Conservation (phyloP, 1,139 yeast genomes). For the Pichia sp. region DNA sequence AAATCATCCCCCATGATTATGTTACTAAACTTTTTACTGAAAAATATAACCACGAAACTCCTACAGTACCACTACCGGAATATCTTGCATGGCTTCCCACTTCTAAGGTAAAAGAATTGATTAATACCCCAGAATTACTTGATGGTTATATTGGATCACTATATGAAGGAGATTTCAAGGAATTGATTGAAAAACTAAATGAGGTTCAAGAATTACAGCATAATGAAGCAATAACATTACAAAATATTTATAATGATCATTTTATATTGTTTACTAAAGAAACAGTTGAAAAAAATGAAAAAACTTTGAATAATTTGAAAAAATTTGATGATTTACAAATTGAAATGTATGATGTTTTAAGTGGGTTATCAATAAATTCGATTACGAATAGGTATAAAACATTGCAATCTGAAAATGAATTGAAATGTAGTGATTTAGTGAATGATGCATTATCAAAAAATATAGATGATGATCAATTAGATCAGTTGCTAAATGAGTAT, state of each 20-base stretch:
- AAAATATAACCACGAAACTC: background rate
- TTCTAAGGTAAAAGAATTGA: constrained; percentile 25
- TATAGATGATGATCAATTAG: constrained; percentile 18
- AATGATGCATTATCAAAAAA: constrained; percentile 24
- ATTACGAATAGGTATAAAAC: constrained; percentile 28
- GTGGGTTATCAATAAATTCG: constrained; percentile 31
- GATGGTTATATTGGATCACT: constrained; percentile 26
- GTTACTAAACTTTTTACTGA: background rate
- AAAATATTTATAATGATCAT: constrained; percentile 3
- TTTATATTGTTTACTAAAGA: constrained; percentile 6
- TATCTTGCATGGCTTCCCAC: constrained; percentile 19
- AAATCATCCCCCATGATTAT: background rate
- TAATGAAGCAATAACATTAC: constrained; percentile 26
- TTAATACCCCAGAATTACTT: constrained; percentile 21
- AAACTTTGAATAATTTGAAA: constrained; percentile 15
- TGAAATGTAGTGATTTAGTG: constrained; percentile 29
- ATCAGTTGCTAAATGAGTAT: constrained; percentile 40
- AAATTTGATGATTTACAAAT: constrained; percentile 23
- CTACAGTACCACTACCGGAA: constrained; percentile 1
- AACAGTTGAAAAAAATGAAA: constrained; percentile 13
- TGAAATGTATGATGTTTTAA: constrained; percentile 36
- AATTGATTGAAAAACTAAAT: constrained; percentile 13
- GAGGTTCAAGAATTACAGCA: constrained; percentile 14
- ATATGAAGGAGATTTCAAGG: constrained; percentile 5
- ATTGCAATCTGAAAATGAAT: constrained; percentile 30